Evolutionary conservation across 2,329 filamentous ascomycete species (phyloP).

Genomic region (Tympanopsis confertula): DNA sequence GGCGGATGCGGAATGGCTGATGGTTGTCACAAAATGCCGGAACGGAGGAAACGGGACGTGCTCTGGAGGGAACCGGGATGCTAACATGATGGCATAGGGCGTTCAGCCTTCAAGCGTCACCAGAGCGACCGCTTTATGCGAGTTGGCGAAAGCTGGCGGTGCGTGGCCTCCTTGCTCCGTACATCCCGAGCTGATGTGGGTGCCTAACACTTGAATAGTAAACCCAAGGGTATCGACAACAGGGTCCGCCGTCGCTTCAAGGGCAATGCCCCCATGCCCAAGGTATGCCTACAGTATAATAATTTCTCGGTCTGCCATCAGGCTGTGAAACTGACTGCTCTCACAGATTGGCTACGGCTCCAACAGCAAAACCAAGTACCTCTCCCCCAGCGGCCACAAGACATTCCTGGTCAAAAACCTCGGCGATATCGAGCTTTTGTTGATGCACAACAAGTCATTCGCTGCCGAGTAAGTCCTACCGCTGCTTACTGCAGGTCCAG

Average conservation of each 20-base stretch:
- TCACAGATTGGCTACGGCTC: not conserved
- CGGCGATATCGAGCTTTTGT: not conserved
- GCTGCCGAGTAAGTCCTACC: not conserved
- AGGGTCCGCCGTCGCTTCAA: not conserved
- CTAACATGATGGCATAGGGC: no score
- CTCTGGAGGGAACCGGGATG: no score
- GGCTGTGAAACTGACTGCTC: not conserved
- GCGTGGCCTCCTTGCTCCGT: not conserved
- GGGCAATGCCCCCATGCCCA: not conserved
- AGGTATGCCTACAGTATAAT: not conserved
- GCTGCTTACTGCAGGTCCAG: no score
- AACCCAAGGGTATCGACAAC: not conserved
- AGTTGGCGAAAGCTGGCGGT: not conserved
- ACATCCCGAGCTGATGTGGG: not conserved
- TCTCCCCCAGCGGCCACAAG: not conserved
- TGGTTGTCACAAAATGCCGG: no score
- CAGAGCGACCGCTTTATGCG: not conserved
- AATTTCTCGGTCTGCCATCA: not conserved
- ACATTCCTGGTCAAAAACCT: not conserved
- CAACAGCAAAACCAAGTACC: not conserved
- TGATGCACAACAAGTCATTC: not conserved
- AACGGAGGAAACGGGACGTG: no score
- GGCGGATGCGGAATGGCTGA: no score
- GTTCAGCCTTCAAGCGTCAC: not conserved
- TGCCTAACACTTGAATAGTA: no score